Conservation (phyloP, 768 basidiomycete genomes). For the Boletus insuetus region DNA sequence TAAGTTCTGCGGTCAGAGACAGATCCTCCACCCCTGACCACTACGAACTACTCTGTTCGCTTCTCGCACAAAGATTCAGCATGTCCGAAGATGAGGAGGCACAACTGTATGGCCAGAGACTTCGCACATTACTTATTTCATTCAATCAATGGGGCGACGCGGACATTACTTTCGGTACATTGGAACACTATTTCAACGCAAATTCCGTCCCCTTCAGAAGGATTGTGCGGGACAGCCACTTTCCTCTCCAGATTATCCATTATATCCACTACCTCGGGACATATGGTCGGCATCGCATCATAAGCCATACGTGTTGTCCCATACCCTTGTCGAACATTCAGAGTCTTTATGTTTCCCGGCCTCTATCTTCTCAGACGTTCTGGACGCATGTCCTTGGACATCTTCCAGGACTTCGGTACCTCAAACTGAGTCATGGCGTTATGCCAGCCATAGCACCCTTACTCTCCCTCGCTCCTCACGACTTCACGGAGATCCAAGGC, state of each 20-base stretch:
- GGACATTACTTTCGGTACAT: not conserved
- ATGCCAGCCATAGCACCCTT: not conserved
- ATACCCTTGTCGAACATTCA: not conserved
- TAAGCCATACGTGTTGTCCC: not conserved
- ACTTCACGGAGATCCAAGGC: not conserved
- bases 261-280: not conserved
- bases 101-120: no score
- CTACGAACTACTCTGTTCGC: not conserved
- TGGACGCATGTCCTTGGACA: not conserved
- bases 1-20: not conserved
- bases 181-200: not conserved
- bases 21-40: not conserved
- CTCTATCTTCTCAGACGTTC: not conserved
- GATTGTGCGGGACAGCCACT: not conserved
- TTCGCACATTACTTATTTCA: not conserved
- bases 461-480: not conserved
- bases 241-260: not conserved
- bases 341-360: not conserved
- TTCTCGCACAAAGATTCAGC: not conserved
- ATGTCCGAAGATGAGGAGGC: not conserved
- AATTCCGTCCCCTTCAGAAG: no score
- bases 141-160: not conserved
- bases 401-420: not conserved
- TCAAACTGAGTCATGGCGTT: not conserved
- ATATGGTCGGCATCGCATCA: no score